Conservation (phyloP, 768 basidiomycete species). For the Tephrocybe sp. region DNA sequence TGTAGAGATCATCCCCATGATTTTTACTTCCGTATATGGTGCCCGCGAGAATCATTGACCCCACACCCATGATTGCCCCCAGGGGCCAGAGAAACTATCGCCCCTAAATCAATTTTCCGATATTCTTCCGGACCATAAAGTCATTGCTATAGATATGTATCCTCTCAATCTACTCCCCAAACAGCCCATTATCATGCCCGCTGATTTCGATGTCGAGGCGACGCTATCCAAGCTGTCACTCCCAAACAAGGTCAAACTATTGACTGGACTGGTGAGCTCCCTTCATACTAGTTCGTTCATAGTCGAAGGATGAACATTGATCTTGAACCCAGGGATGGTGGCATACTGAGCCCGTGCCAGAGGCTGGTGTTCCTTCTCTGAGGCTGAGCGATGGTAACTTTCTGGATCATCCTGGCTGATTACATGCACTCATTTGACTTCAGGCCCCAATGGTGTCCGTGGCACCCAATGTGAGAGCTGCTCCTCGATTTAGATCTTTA, state of each 20-base stretch:
- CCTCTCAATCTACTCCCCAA: neutral
- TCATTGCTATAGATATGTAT: neutral
- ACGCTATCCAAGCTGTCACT: slow-evolving; percentile 34
- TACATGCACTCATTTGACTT: neutral
- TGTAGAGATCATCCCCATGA: too few relatives aligned
- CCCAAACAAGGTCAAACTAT: slow-evolving; percentile 41
- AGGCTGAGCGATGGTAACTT: slow-evolving; percentile 44
- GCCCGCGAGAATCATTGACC: neutral
- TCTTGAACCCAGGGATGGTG: slow-evolving; percentile 38
- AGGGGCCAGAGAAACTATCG: too few relatives aligned
- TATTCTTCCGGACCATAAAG: slow-evolving; percentile 18
- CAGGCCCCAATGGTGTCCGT: slow-evolving; percentile 49
- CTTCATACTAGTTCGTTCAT: neutral
- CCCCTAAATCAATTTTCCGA: slow-evolving; percentile 15
- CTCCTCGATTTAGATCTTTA: slow-evolving; percentile 31
- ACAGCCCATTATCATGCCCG: slow-evolving; percentile 15
- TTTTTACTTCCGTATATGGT: too few relatives aligned
- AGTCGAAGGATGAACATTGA: neutral
- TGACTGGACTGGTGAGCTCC: slow-evolving; percentile 35
- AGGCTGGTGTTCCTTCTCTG: slow-evolving; percentile 37
- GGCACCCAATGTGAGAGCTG: slow-evolving; percentile 37
- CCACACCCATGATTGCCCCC: neutral
- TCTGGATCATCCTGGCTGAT: neutral
- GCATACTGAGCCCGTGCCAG: slow-evolving; percentile 41
- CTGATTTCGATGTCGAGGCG: slow-evolving; percentile 33